Evolutionary conservation across 306 rosid genomes (phyloP), one percentile per base, ranked within the genome.

Genomic region (Carpinus viminea): DNA sequence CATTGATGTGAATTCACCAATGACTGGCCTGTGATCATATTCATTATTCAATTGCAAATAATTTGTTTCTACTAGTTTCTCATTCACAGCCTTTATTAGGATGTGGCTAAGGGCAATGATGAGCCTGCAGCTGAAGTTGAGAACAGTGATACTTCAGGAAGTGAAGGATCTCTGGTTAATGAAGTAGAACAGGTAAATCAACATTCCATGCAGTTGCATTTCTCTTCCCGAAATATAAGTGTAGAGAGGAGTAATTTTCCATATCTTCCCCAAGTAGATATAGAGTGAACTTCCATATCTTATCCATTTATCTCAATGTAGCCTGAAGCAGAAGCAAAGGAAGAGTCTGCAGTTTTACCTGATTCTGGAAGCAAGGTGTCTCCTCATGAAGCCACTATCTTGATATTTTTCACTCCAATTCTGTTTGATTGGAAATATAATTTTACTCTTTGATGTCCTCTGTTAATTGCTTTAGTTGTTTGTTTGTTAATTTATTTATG

Each of bases 121-220:
- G 74, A 80, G 54, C 59, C 81, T 69, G 81, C 66, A 54, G 83
- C 75, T 59, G 83, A 80, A 82, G 86, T 75, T 85, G 92, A 86
- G 73, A 74, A 47, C 78, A 16, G 48, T 76, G 78, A 73, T 79
- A 76, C 81, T 82, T 53, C 82, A 59, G 84, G 46, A 64, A 82
- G 73, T 36, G 86, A 81, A 68, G 82, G 81, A 62, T 82, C 90
- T 18, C 20, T 46, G 68, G 77, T 51, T 83, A 70, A 84, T 70
- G 78, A 75, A 84, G 89, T 74, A 62, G 89, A 91, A 73, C 83
- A 86, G 91, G 97, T 88, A 79, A 84, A 80, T 54, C 53, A 65
- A 72, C 51, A 21, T 20, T 41, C 78, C 62, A 56, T 26, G 20
- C 26, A 54, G 71, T 77, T 84, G 65, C 24, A 56, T 41, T 72